Conservation (phyloP, 805 yeast species). For the Schwanniomyces occidentalis region DNA sequence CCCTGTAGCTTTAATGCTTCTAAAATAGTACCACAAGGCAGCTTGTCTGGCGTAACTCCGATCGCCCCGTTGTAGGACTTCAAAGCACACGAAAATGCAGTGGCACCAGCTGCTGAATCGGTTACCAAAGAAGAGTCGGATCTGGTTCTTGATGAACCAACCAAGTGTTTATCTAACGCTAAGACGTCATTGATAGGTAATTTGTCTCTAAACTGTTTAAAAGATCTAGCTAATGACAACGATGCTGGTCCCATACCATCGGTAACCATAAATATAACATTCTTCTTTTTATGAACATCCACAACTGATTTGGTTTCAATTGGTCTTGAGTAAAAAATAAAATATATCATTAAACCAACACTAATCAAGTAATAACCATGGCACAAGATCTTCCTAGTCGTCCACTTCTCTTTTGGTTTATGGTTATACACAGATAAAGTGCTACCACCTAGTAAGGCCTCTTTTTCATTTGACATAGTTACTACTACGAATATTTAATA, state of each 20-base stretch:
- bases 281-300: constrained; percentile 50
- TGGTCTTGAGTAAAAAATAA: neutral
- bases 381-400: neutral
- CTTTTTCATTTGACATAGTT: constrained; percentile 8
- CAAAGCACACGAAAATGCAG: constrained; percentile 83
- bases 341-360: constrained; percentile 4
- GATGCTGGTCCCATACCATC: constrained; percentile 98
- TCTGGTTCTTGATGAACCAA: constrained; percentile 85
- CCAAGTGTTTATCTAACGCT: constrained; percentile 63
- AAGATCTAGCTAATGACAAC: constrained; percentile 74
- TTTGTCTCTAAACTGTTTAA: constrained; percentile 58
- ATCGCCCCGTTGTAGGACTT: constrained; percentile 90
- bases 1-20: constrained; percentile 87
- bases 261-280: constrained; percentile 83
- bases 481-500: too few species aligned
- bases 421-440: constrained; percentile 6
- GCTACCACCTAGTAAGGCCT: constrained; percentile 7
- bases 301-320: constrained; percentile 1
- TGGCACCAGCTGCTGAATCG: constrained; percentile 97
- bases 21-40: constrained; percentile 85
- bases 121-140: constrained; percentile 78
- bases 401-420: constrained; percentile 6
- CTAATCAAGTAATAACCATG: constrained; percentile 5
- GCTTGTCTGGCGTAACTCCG: constrained; percentile 67
- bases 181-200: constrained; percentile 58